Evolutionary conservation across 768 basidiomycete genomes (phyloP), one percentile per base, ranked within the genome.

Genomic region (Trametes punicea): DNA sequence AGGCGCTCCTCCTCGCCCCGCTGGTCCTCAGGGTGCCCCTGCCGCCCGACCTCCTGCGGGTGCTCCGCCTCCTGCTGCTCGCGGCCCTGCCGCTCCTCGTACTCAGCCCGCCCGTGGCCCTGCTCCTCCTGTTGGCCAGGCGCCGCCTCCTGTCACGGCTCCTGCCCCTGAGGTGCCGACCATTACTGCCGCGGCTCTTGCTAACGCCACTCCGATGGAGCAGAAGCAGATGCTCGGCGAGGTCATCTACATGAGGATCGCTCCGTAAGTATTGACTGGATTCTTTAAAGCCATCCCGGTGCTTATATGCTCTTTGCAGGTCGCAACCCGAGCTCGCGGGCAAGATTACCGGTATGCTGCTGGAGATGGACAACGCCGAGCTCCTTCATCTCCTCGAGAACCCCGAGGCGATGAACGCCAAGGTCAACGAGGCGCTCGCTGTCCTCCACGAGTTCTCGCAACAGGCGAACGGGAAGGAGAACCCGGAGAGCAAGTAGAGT

Each of bases 191-290:
- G 78, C 84, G 66, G 67, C 79, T 9, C 77, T 89, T 58, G 81
- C 81, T 39, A 78, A 67, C 59, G 83, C 83, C 21, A 73, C 79
- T 45, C 82, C 85, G 31, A 76, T 79, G 71, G 96, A 98, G 73
- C 94, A 98, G 83, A 99, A 99, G 80, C 97, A 99, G 73, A 93
- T 98, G 88, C 80, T 99, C 45, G 97, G 97, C 64, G 97, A 99
- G 75, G 84, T 90, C 46, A 84, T 98, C 64, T 98, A 98, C 76
- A 87, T 96, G 82, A 88, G 84, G 69, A 95, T 98, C 62, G 82
- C 79, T 55, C 68, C 74, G 89, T 93, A 76, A 71, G 90, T 81
- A 10, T 56, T 46, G 52, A 33, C 52, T n/a, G n/a, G n/a, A n/a
- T 59, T 45, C 33, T 13, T n/a, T 38, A 16, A 21, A 11, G 23